Base-by-base conservation (phyloP, 1,139 yeast genomes). In the Dujonia santamariae region DNA sequence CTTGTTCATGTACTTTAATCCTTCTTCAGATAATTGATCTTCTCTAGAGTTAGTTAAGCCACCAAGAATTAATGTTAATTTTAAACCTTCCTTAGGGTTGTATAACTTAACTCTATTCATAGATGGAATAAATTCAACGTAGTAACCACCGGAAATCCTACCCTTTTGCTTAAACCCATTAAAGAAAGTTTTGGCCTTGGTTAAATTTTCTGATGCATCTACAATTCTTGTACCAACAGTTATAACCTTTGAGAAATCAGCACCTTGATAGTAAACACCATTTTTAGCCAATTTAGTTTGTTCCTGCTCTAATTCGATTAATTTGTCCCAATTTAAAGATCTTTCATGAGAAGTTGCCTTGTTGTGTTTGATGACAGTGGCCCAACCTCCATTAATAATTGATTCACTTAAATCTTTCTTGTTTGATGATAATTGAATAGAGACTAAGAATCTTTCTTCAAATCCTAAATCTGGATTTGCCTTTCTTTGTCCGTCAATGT, bases 331-430 rank as follows among this genome's bases (percentile, higher is more conserved):
- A 46, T 78, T 72, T 26, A 79, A 72, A 1, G 95, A 79, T 46
- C 88, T 72, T 51, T 81, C 87, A 28, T 75, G 75, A 29, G 68
- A 58, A 24, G 80, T 82, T 40, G 84, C 87, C 54, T 80, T 80
- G 51, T 81, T 79, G 57, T 85, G 95, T 54, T 78, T 80, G 40
- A 84, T 72, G 17, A 85, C 95, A n/a, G 84, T 65, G 14, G 87
- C 95, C 60, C 70, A 76, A 7, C 96, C 96, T 38, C 65, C 68
- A 26, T 68, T 61, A 21, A 86, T 80, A 36, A 86, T 56, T 17
- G 65, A 48, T 47, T 78, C 78, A n/a, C 86, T 77, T 31, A 86
- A 63, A 48, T 84, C 85, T 34, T 61, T 61, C 38, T 72, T 74
- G 21, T 69, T 61, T 24, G 55, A 45, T 12, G 62, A 61, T 26